These are phyloP conservation scores for Melaleuca quinquenervia DNA, from an alignment of 345 rosid species.

Conservation along the genomic window DNA sequence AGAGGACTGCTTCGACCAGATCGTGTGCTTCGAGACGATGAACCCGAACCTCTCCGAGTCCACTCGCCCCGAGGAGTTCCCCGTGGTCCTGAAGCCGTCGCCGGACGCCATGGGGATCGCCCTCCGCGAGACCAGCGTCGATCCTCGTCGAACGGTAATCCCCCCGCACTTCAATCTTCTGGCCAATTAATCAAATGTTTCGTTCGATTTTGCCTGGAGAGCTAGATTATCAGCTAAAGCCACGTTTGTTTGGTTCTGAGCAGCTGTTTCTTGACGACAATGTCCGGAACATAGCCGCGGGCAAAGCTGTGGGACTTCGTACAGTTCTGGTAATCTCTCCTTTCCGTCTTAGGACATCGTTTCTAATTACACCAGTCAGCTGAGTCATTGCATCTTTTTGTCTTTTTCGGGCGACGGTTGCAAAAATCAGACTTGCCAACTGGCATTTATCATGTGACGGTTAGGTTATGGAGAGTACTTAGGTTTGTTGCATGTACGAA, in stretches of 20 bases:
- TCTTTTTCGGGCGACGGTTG: not conserved
- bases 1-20: slow-evolving; percentile 75
- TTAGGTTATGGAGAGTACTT: not conserved
- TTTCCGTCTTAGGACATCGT: not conserved
- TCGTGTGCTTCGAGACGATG: slow-evolving; percentile 86
- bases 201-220: not conserved
- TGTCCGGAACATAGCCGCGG: slow-evolving; percentile 52
- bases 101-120: slow-evolving; percentile 68
- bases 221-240: not conserved
- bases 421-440: not conserved
- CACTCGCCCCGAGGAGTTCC: slow-evolving; percentile 57
- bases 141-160: slow-evolving; percentile 59
- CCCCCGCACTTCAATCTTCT: not conserved
- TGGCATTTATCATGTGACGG: not conserved
- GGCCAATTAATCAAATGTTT: not conserved
- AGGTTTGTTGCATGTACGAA: not conserved
- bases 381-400: not conserved
- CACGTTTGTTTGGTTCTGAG: not conserved
- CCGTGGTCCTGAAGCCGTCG: slow-evolving; percentile 75
- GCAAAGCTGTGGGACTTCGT: slow-evolving; percentile 59
- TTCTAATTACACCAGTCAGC: not conserved
- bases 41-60: slow-evolving; percentile 60
- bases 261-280: slow-evolving; percentile 86
- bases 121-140: slow-evolving; percentile 40
- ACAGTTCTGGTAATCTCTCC: slow-evolving; percentile 44